Percentiles rank a stretch among this genome's conserved stretches.
Conservation (phyloP, 1,284 basidiomycete species). For the Baeospora myosura region DNA sequence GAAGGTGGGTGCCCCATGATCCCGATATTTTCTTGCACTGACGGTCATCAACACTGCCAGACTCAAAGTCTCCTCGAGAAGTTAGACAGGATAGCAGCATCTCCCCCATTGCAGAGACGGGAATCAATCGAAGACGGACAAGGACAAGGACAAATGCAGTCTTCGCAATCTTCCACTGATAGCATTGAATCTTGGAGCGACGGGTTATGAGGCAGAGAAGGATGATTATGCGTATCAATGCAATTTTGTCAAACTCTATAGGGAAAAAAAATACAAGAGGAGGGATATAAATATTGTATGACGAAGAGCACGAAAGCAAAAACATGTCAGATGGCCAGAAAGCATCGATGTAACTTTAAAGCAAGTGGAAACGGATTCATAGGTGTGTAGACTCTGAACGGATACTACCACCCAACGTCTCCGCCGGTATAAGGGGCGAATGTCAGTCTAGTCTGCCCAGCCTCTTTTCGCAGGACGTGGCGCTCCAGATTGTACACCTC, state of each 20-base stretch:
- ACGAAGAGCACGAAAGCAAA: not conserved
- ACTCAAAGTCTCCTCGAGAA: not conserved
- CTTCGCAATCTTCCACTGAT: constrained; percentile 35
- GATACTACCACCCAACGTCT: constrained; percentile 71
- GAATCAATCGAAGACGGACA: not conserved
- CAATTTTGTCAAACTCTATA: too few relatives aligned
- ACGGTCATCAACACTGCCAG: not conserved
- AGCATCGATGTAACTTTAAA: not conserved
- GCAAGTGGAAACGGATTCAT: too few relatives aligned
- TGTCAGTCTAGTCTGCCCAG: constrained; percentile 46
- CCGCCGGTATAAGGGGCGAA: constrained; percentile 56
- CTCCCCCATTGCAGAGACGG: too few relatives aligned
- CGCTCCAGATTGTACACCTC: constrained; percentile 76
- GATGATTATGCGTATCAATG: not conserved
- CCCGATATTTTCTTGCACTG: not conserved
- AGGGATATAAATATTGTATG: constrained; percentile 1
- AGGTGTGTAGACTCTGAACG: too few relatives aligned
- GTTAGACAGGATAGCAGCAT: too few relatives aligned
- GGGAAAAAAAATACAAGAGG: too few relatives aligned
- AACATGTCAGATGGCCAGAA: not conserved
- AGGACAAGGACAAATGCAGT: not conserved
- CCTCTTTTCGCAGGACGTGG: constrained; percentile 59
- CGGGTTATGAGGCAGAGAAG: not conserved
- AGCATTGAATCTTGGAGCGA: constrained; percentile 49
- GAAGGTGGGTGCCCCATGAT: not conserved